phyloP scores from a whole-genome alignment of 2,329 filamentous ascomycete species.

The Westerdykella ornata region DNA sequence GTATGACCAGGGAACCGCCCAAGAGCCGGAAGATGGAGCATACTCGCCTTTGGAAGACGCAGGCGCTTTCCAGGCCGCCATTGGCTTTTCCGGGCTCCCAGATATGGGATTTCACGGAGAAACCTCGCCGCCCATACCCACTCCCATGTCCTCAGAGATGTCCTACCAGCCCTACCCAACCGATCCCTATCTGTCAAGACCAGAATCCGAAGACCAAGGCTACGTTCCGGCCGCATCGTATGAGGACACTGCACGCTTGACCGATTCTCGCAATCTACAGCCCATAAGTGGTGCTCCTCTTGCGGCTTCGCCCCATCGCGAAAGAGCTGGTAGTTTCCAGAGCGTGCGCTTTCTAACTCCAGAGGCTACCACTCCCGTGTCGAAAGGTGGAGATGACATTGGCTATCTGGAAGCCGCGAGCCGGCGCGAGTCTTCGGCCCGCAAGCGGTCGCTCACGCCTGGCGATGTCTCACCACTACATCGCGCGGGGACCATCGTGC shows the following conservation, averaged over 20 bases:
- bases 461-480: slow-evolving; percentile 42
- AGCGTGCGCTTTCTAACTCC: slow-evolving; percentile 49
- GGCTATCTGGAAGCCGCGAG: slow-evolving; percentile 50
- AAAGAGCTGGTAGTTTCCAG: slow-evolving; percentile 40
- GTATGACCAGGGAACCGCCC: slow-evolving; percentile 20
- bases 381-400: slow-evolving; percentile 56
- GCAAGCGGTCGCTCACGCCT: slow-evolving; percentile 46
- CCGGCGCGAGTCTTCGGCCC: slow-evolving; percentile 33
- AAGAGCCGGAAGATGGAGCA: slow-evolving; percentile 33
- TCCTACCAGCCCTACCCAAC: slow-evolving; percentile 43
- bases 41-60: slow-evolving; percentile 42
- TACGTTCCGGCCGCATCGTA: slow-evolving; percentile 47
- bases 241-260: slow-evolving; percentile 55
- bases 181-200: slow-evolving; percentile 27
- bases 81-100: slow-evolving; percentile 40
- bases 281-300: slow-evolving; percentile 49
- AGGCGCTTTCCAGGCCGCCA: slow-evolving; percentile 45
- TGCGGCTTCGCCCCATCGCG: slow-evolving; percentile 40
- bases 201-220: slow-evolving; percentile 45
- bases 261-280: slow-evolving; percentile 50
- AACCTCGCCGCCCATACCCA: slow-evolving; percentile 23
- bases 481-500: slow-evolving; percentile 47
- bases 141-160: slow-evolving; percentile 38
- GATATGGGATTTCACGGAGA: slow-evolving; percentile 42
- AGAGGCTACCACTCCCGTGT: slow-evolving; percentile 37